A percentile compares a stretch with the other conserved stretches of the same genome.
phyloP scores from a whole-genome alignment of 208 protist species.

The Borovskyia barvae region DNA sequence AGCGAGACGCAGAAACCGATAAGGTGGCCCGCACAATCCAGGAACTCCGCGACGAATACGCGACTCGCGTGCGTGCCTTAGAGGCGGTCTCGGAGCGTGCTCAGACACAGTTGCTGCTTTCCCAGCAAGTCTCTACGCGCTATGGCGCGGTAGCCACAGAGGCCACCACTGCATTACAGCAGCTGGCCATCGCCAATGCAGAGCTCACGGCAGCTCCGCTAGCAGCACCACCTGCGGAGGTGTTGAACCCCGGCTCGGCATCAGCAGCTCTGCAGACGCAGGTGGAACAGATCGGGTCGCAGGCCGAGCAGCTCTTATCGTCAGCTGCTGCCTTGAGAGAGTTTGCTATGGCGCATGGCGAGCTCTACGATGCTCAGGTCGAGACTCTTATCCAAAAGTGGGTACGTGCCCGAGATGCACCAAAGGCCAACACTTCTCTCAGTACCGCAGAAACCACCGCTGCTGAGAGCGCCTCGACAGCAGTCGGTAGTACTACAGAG shows the following conservation, averaged over 20 bases:
- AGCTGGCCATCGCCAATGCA: slow-evolving; percentile 13
- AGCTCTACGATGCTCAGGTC: slow-evolving; percentile 20
- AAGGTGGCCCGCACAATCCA: slow-evolving; percentile 51
- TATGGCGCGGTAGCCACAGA: slow-evolving; percentile 16
- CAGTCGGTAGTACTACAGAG: no score
- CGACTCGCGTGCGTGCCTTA: slow-evolving; percentile 32
- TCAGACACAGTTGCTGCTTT: slow-evolving; percentile 30
- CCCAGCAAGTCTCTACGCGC: slow-evolving; percentile 15
- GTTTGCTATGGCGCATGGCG: slow-evolving; percentile 9
- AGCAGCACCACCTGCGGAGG: neutral
- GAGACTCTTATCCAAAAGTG: slow-evolving; percentile 18
- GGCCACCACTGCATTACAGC: slow-evolving; percentile 23
- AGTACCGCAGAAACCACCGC: neutral
- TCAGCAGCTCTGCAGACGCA: slow-evolving; percentile 1
- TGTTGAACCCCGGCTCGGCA: neutral
- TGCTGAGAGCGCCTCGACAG: neutral
- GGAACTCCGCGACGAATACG: slow-evolving; percentile 57
- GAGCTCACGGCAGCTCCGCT: slow-evolving; percentile 5
- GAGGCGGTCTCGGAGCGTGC: slow-evolving; percentile 29
- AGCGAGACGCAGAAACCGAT: slow-evolving; percentile 55
- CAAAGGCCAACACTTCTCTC: neutral
- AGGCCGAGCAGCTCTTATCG: slow-evolving; percentile 10
- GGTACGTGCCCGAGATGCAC: slow-evolving; percentile 1
- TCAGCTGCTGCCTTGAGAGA: neutral
- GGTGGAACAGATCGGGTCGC: slow-evolving; percentile 4